Evolutionary conservation across 2,329 filamentous ascomycete species (phyloP).

Genomic region (Conoideocrella luteorostrata): DNA sequence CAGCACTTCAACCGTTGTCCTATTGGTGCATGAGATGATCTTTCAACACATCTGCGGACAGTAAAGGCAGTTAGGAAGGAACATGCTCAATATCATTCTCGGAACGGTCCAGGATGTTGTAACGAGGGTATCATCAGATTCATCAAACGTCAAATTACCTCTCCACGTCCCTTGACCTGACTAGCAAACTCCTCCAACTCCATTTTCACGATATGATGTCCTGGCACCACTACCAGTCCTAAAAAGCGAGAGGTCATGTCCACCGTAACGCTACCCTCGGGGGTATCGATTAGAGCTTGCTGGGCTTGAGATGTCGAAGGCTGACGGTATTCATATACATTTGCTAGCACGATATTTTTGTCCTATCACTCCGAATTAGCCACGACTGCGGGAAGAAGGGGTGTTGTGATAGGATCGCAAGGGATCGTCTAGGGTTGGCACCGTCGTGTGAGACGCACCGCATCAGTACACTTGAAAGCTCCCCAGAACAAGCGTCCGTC

Average conservation of each 20-base stretch:
- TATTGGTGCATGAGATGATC: too few relatives aligned
- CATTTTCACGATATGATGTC: slow-evolving; percentile 77
- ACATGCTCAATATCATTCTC: too few relatives aligned
- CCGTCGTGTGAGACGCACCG: slow-evolving; percentile 55
- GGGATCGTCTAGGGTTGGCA: too few relatives aligned
- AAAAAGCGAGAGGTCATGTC: slow-evolving; percentile 82
- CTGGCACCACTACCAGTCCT: slow-evolving; percentile 84
- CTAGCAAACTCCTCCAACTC: slow-evolving; percentile 74
- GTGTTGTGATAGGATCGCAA: too few relatives aligned
- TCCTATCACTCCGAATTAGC: too few relatives aligned
- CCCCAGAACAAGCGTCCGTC: slow-evolving; percentile 88
- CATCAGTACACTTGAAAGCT: slow-evolving; percentile 89
- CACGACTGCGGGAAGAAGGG: too few relatives aligned
- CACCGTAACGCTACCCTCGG: slow-evolving; percentile 45
- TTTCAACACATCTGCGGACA: too few relatives aligned
- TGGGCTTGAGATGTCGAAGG: slow-evolving; percentile 48
- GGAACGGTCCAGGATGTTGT: too few relatives aligned
- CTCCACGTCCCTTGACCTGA: slow-evolving; percentile 31
- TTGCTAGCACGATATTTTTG: slow-evolving; percentile 77
- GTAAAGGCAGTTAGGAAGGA: too few relatives aligned
- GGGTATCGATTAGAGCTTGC: slow-evolving; percentile 27
- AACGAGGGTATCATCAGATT: slow-evolving; percentile 6
- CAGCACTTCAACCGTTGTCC: too few relatives aligned
- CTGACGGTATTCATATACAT: slow-evolving; percentile 83
- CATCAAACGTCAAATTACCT: background rate